Conservation (phyloP, 2,329 filamentous ascomycete species). For the Sporothrix luriei region DNA sequence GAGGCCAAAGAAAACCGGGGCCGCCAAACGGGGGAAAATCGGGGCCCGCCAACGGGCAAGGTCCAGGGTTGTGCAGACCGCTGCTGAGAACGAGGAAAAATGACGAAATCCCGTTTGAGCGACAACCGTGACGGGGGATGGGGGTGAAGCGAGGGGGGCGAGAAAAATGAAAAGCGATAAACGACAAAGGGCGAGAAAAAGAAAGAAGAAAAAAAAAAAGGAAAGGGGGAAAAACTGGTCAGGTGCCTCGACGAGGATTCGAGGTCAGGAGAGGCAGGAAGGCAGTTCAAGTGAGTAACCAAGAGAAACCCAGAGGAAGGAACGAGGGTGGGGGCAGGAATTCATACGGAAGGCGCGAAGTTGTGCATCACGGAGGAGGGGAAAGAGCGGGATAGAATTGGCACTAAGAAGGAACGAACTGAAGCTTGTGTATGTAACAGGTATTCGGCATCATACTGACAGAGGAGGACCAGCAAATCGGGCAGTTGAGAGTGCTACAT, state of each 20-base stretch:
- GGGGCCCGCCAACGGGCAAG: slow-evolving; percentile 19
- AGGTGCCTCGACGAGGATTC: background rate
- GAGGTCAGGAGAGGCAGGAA: background rate
- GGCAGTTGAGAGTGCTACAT: slow-evolving; percentile 8
- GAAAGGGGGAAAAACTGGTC: background rate
- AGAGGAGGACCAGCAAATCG: background rate
- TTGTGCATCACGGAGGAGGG: background rate
- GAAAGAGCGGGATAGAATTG: slow-evolving; percentile 13
- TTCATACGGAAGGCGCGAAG: slow-evolving; percentile 6
- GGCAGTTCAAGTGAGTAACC: background rate
- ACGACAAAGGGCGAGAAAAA: background rate
- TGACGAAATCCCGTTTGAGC: background rate
- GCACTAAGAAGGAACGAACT: background rate
- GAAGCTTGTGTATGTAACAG: slow-evolving; percentile 16
- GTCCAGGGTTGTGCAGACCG: slow-evolving; percentile 23
- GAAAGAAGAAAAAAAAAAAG: background rate
- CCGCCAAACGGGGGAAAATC: slow-evolving; percentile 13
- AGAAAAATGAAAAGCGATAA: background rate
- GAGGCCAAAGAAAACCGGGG: slow-evolving; percentile 6
- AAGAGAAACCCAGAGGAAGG: slow-evolving; percentile 3
- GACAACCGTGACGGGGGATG: background rate
- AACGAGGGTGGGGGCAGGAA: background rate
- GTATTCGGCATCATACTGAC: background rate
- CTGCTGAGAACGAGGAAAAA: slow-evolving; percentile 11
- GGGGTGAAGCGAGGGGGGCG: background rate